These are phyloP conservation scores for Dichotomopilus funicola DNA, from an alignment of 2,329 filamentous ascomycete species.

Conservation along the genomic window DNA sequence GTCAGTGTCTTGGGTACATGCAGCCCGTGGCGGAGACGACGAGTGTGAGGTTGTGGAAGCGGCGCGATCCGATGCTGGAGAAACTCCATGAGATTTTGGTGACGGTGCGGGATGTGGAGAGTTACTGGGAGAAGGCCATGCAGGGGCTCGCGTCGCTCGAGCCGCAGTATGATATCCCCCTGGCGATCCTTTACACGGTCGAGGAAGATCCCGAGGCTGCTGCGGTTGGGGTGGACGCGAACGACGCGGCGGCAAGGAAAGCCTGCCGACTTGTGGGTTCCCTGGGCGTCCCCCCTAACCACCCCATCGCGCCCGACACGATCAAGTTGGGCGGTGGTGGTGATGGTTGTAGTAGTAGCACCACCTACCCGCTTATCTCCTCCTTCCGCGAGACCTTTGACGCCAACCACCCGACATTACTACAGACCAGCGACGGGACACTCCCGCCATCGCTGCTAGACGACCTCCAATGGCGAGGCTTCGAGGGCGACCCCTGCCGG, in stretches of 20 bases:
- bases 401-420: slow-evolving; percentile 33
- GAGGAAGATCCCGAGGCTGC: slow-evolving; percentile 32
- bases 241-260: slow-evolving; percentile 26
- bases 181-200: slow-evolving; percentile 47
- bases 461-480: slow-evolving; percentile 56
- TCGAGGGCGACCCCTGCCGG: slow-evolving; percentile 54
- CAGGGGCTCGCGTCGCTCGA: slow-evolving; percentile 38
- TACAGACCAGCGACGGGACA: slow-evolving; percentile 43
- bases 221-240: slow-evolving; percentile 16
- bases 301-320: slow-evolving; percentile 35
- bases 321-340: slow-evolving; percentile 29
- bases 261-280: slow-evolving; percentile 39
- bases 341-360: slow-evolving; percentile 14
- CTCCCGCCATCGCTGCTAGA: slow-evolving; percentile 52
- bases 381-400: slow-evolving; percentile 36
- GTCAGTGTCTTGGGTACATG: slow-evolving; percentile 40
- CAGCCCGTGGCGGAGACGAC: slow-evolving; percentile 44
- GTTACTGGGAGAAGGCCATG: slow-evolving; percentile 42
- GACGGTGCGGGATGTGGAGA: slow-evolving; percentile 38
- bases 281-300: slow-evolving; percentile 39
- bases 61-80: slow-evolving; percentile 43
- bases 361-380: slow-evolving; percentile 33
- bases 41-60: slow-evolving; percentile 41
- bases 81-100: slow-evolving; percentile 41
- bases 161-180: slow-evolving; percentile 43